Conservation (phyloP, 2,329 filamentous ascomycete genomes). For the Colletotrichum karsti region DNA sequence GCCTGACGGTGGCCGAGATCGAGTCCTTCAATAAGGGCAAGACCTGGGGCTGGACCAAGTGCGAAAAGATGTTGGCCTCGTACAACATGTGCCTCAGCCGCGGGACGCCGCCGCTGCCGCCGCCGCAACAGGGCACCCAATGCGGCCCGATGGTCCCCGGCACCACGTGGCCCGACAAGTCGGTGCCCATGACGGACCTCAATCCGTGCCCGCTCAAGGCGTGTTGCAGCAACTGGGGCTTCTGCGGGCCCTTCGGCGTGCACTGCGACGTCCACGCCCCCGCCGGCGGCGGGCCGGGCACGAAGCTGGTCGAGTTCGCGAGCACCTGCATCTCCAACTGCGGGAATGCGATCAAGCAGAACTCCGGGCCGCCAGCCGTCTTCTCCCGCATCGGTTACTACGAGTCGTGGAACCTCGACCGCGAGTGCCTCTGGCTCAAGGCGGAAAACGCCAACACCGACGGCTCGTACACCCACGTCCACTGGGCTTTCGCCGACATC, state of each 20-base stretch:
- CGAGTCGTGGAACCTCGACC: slow-evolving; percentile 37
- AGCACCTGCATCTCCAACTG: slow-evolving; percentile 32
- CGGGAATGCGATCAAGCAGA: slow-evolving; percentile 27
- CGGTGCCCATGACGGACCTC: slow-evolving; percentile 3
- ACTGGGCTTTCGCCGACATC: slow-evolving; percentile 40
- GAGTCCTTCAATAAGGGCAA: slow-evolving; percentile 10
- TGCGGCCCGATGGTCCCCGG: slow-evolving; percentile 12
- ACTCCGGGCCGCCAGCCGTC: not conserved
- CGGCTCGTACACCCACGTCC: slow-evolving; percentile 34
- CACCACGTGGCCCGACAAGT: not conserved
- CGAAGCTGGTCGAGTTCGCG: not conserved
- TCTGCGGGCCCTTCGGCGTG: not conserved
- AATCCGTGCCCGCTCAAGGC: slow-evolving; percentile 20
- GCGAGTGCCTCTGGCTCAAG: slow-evolving; percentile 36
- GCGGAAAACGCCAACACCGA: slow-evolving; percentile 26
- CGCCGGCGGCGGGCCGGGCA: not conserved
- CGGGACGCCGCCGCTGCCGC: not conserved
- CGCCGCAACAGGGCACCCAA: not conserved
- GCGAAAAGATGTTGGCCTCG: not conserved
- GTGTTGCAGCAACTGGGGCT: slow-evolving; percentile 16
- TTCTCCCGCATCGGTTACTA: slow-evolving; percentile 35
- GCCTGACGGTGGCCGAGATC: not conserved
- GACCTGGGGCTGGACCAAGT: slow-evolving; percentile 11
- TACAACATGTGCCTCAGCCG: slow-evolving; percentile 13
- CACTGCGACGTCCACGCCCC: not conserved